phyloP scores from a whole-genome alignment of 2,329 filamentous ascomycete genomes.

The Colletotrichum plurivorum region DNA sequence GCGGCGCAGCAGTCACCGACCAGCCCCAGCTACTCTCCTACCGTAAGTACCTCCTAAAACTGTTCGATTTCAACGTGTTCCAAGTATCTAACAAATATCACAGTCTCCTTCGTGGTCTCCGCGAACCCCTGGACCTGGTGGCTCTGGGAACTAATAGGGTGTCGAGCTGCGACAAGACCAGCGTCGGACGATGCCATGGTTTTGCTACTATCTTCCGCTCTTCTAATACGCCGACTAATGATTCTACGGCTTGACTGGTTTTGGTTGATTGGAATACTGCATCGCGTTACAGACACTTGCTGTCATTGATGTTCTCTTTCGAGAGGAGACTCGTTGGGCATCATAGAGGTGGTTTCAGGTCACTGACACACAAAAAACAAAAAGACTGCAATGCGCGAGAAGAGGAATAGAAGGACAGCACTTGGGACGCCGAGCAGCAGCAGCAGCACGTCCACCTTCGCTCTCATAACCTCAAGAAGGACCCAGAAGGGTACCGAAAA shows the following conservation, averaged over 20 bases:
- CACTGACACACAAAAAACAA: slow-evolving; percentile 24
- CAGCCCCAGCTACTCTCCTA: slow-evolving; percentile 81
- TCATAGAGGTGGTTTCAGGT: slow-evolving; percentile 40
- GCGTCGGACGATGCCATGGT: slow-evolving; percentile 10
- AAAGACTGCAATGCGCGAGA: slow-evolving; percentile 33
- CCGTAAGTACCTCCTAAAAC: slow-evolving; percentile 53
- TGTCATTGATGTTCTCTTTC: slow-evolving; percentile 41
- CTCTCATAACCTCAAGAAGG: not conserved
- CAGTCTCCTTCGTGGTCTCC: slow-evolving; percentile 64
- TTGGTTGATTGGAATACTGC: slow-evolving; percentile 36
- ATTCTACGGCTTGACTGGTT: slow-evolving; percentile 46
- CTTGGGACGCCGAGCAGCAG: slow-evolving; percentile 1
- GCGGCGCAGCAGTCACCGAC: slow-evolving; percentile 73
- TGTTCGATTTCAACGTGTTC: not conserved
- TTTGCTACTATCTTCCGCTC: slow-evolving; percentile 36
- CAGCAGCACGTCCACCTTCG: slow-evolving; percentile 15
- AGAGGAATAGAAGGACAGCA: slow-evolving; percentile 23
- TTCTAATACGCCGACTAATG: slow-evolving; percentile 56
- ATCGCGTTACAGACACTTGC: slow-evolving; percentile 41
- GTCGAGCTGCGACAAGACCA: slow-evolving; percentile 35
- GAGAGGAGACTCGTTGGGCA: slow-evolving; percentile 30
- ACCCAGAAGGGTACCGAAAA: slow-evolving; percentile 17
- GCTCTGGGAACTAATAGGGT: slow-evolving; percentile 58
- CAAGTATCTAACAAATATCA: slow-evolving; percentile 45
- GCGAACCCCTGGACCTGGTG: slow-evolving; percentile 59